These are phyloP conservation scores for Cordyceps pruinosa DNA, from an alignment of 2,329 filamentous ascomycete genomes.

Conservation along the genomic window DNA sequence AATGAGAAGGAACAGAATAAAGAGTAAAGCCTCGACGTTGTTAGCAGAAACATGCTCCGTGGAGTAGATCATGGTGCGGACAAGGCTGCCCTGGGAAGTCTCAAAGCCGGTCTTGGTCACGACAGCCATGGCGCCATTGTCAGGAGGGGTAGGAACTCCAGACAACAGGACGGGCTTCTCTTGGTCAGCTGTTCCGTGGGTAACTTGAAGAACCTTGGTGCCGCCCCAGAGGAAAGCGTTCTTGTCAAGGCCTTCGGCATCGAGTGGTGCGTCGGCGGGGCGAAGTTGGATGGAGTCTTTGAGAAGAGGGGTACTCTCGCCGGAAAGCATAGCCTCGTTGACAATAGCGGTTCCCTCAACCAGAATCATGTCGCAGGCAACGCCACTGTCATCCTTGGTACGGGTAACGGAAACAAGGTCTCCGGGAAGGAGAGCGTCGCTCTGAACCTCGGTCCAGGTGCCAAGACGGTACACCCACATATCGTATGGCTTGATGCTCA, in stretches of 20 bases:
- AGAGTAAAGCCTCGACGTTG: conserved; percentile 90
- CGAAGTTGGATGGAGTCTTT: conserved; percentile 94
- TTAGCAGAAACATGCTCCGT: conserved; percentile 98
- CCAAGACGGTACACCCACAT: conserved; percentile 83
- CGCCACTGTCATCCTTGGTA: conserved; percentile 93
- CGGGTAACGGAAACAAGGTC: conserved; percentile 88
- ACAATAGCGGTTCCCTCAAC: conserved; percentile 95
- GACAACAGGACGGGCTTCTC: conserved; percentile 65
- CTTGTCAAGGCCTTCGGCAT: conserved; percentile 90
- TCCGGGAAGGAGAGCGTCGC: conserved; percentile 86
- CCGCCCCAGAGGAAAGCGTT: conserved; percentile 94
- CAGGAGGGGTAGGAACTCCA: conserved; percentile 76
- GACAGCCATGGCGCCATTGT: conserved; percentile 88
- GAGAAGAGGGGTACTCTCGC: conserved; percentile 91
- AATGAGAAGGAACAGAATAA: conserved; percentile 92
- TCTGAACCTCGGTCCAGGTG: conserved; percentile 82
- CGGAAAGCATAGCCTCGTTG: conserved; percentile 98
- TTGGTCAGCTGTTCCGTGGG: conserved; percentile 74
- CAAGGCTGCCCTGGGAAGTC: conserved; percentile 93
- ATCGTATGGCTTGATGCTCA: conserved; percentile 98
- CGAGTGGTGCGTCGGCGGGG: conserved; percentile 70
- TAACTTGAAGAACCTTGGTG: conserved; percentile 94
- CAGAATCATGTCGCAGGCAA: conserved; percentile 93
- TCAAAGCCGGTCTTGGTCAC: conserved; percentile 98
- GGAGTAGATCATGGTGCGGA: conserved; percentile 99